Percentiles rank a stretch among this genome's conserved stretches.
phyloP scores from a whole-genome alignment of 2,329 filamentous ascomycete genomes.

The Colletotrichum gloeosporioides region DNA sequence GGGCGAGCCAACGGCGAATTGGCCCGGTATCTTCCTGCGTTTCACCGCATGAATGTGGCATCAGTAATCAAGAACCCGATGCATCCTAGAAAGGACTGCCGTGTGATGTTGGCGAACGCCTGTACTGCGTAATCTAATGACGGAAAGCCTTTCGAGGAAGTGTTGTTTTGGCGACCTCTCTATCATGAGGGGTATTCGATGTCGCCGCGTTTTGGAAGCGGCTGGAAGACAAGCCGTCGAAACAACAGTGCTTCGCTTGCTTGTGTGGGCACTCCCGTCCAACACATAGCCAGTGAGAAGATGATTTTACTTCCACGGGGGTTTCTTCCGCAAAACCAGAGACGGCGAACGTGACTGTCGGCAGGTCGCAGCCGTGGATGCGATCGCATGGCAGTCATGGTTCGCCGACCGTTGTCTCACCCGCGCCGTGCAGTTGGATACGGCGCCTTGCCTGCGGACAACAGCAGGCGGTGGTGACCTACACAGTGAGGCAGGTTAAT shows the following conservation, averaged over 20 bases:
- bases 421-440: neutral
- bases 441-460: neutral
- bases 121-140: neutral
- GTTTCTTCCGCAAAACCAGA: neutral
- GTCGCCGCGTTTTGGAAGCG: neutral
- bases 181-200: neutral
- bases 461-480: neutral
- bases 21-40: neutral
- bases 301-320: neutral
- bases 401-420: neutral
- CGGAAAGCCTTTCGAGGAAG: neutral
- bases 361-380: neutral
- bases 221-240: neutral
- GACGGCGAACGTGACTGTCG: neutral
- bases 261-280: neutral
- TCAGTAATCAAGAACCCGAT: slow-evolving; percentile 9
- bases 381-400: neutral
- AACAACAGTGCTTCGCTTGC: neutral
- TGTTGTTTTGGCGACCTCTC: neutral
- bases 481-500: neutral
- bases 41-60: slow-evolving; percentile 2
- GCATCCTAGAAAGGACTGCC: neutral
- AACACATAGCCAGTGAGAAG: neutral
- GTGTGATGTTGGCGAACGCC: neutral
- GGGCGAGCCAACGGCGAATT: neutral